Conservation (phyloP, 2,329 filamentous ascomycete species). For the Monosporascus ibericus region DNA sequence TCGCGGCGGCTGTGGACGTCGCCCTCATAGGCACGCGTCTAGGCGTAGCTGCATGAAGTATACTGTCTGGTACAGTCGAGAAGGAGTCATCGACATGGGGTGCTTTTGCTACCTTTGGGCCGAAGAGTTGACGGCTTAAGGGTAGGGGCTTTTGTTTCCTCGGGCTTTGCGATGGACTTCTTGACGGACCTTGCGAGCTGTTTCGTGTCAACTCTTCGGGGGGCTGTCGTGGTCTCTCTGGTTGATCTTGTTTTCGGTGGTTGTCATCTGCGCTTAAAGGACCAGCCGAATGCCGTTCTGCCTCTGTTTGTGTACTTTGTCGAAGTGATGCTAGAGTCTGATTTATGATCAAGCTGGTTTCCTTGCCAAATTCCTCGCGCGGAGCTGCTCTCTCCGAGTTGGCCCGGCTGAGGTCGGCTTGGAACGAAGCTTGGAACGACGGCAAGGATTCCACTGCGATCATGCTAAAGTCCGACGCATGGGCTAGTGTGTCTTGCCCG, state of each 20-base stretch:
- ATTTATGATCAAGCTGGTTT: constrained; percentile 51
- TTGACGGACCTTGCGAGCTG: constrained; percentile 12
- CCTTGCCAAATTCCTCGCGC: constrained; percentile 45
- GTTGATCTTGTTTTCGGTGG: constrained; percentile 6
- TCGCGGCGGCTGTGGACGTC: constrained; percentile 9
- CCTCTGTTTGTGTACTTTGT: constrained; percentile 24
- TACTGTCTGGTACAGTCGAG: constrained; percentile 28
- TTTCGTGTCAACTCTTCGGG: constrained; percentile 1
- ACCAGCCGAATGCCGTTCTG: constrained; percentile 5
- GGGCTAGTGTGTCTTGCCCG: constrained; percentile 35
- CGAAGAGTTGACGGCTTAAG: constrained; percentile 28
- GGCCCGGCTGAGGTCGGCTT: constrained; percentile 32
- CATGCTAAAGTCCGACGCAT: constrained; percentile 51
- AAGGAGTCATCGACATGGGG: constrained; percentile 27
- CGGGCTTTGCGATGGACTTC: constrained; percentile 26
- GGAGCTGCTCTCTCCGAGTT: constrained; percentile 17
- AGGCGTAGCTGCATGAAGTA: constrained; percentile 26
- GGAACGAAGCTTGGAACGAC: constrained; percentile 35
- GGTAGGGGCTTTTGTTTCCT: constrained; percentile 25
- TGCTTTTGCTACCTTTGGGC: constrained; percentile 18
- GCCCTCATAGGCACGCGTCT: constrained; percentile 17
- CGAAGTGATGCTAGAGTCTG: constrained; percentile 47
- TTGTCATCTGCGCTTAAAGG: constrained; percentile 10
- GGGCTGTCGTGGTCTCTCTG: constrained; percentile 3
- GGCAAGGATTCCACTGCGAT: constrained; percentile 51